A percentile compares a stretch with the other conserved stretches of the same genome.
Conservation (phyloP, 2,329 filamentous ascomycete genomes). For the Orbilia javanica region DNA sequence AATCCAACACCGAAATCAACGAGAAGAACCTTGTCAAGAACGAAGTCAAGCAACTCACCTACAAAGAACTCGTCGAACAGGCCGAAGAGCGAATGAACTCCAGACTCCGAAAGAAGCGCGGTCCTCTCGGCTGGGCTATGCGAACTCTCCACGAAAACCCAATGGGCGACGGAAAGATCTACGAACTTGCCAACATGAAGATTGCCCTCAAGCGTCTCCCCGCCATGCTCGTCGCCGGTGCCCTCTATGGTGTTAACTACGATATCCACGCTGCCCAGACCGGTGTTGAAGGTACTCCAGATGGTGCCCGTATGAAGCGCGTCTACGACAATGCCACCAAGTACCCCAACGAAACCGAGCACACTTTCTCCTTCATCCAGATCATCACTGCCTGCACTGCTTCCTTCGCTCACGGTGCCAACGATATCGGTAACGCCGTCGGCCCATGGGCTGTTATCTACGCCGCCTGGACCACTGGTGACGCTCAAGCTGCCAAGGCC, state of each 20-base stretch:
- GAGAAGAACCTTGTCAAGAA: constrained; percentile 67
- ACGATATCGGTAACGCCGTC: constrained; percentile 75
- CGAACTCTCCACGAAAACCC: constrained; percentile 80
- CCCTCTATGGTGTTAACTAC: constrained; percentile 82
- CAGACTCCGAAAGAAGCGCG: constrained; percentile 73
- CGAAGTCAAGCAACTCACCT: constrained; percentile 71
- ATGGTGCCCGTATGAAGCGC: constrained; percentile 67
- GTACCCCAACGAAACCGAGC: constrained; percentile 74
- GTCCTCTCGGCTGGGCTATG: constrained; percentile 86
- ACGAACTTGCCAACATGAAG: constrained; percentile 79
- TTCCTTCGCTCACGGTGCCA: constrained; percentile 78
- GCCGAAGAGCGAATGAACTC: constrained; percentile 73
- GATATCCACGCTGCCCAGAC: constrained; percentile 70
- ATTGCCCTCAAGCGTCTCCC: constrained; percentile 76
- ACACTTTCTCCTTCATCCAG: constrained; percentile 76
- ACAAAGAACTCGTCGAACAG: constrained; percentile 74
- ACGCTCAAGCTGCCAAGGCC: constrained; percentile 69
- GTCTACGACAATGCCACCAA: constrained; percentile 67
- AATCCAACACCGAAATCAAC: constrained; percentile 63
- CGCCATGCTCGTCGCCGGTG: constrained; percentile 73
- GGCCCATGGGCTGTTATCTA: constrained; percentile 75
- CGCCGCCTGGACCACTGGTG: constrained; percentile 71
- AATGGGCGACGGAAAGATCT: constrained; percentile 78
- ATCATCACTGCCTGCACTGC: constrained; percentile 78
- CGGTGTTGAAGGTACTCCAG: constrained; percentile 67